Evolutionary conservation across 306 rosid species (phyloP), one percentile per base, ranked within the genome.

Genomic region (Phaseolus lunatus): DNA sequence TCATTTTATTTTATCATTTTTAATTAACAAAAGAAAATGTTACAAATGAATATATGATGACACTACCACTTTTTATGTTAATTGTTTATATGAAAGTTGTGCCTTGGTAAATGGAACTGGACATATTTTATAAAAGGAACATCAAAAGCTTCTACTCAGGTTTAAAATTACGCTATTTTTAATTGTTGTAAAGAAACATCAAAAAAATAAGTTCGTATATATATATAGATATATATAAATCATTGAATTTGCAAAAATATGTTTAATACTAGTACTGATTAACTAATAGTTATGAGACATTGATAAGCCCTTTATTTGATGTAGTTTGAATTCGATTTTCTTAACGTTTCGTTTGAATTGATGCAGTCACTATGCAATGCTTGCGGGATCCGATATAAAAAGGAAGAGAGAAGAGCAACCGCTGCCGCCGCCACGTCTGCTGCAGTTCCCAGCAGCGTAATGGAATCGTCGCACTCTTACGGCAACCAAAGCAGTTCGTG

Each of bases 301-400:
- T 64, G 70, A 24, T n/a, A n/a, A 9, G 9, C 7, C 9, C 13
- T 33, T 63, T 33, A n/a, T 33, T 35, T n/a, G 15, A 63, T 33
- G 35, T 31, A 31, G 4, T 31, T 31, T 31, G 6, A 31, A 19
- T 65, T 65, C 1, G 12, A 3, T 16, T 19, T 67, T 43, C 0
- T 7, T 12, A 67, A 67, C 0, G 9, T 12, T 14, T 20, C 26
- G 1, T 35, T 12, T 65, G 75, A 39, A 20, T 12, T 43, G 48
- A 49, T 83, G 69, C 88, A 95, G 99, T 92, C 99, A 1, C 92
- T 95, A 10, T 95, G 99, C 87, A 95, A 95, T 87, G 99, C 99
- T 16, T 95, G 99, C 78, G 99, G 99, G 84, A 95, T 95, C 43
- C 88, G 99, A 78, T 92, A 85, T 88, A 95, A 95, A 84, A 95